phyloP scores from a whole-genome alignment of 441 rosid genomes.

The Dalechampia spathulata region DNA sequence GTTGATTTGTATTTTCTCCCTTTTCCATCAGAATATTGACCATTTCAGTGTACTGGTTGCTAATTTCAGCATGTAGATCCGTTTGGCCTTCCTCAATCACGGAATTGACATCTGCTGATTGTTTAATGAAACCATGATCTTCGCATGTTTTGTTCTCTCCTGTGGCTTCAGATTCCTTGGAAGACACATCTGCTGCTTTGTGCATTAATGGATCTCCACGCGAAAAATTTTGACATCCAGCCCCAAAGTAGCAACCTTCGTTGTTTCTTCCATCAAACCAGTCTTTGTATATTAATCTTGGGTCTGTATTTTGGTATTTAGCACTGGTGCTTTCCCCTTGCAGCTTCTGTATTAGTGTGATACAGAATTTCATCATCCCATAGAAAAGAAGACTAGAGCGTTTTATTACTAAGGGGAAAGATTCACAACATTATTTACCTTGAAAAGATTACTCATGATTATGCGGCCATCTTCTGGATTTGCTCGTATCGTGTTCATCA shows the following conservation, averaged over 20 bases:
- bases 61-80: conserved; percentile 40
- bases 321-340: too few species aligned
- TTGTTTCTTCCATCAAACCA: conserved; percentile 22
- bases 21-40: conserved; percentile 46
- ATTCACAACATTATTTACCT: conserved; percentile 34
- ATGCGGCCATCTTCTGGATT: conserved; percentile 52
- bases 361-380: conserved; percentile 9
- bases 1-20: conserved; percentile 39
- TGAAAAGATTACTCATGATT: conserved; percentile 67
- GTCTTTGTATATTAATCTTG: conserved; percentile 15
- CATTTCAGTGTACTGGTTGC: conserved; percentile 48
- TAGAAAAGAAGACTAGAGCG: conserved; percentile 3
- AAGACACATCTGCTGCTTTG: conserved; percentile 21
- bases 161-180: conserved; percentile 16
- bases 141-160: conserved; percentile 23
- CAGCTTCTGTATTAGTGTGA: conserved; percentile 31
- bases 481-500: conserved; percentile 50
- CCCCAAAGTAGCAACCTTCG: conserved; percentile 18
- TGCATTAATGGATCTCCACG: too few species aligned
- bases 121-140: conserved; percentile 14
- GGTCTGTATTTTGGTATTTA: conserved; percentile 22
- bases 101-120: conserved; percentile 18
- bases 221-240: conserved; percentile 20
- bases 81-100: conserved; percentile 32
- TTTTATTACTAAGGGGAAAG: too few species aligned